These are phyloP conservation scores for Cajanus cajan DNA, from an alignment of 306 rosid species.

Conservation along the genomic window DNA sequence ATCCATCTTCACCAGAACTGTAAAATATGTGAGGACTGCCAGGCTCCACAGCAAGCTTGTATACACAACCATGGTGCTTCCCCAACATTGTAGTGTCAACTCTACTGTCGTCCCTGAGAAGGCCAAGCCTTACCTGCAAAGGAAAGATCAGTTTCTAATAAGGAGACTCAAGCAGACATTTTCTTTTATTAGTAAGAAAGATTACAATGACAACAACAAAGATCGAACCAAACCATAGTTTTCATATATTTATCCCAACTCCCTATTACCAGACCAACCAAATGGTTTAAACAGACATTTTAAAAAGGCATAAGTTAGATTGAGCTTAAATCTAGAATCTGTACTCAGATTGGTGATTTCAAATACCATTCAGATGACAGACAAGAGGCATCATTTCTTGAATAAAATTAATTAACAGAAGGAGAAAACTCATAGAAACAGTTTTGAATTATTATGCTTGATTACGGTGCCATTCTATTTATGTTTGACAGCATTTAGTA, in stretches of 20 bases:
- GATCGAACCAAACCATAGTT: no score
- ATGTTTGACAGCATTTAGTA: neutral
- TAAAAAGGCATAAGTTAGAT: neutral
- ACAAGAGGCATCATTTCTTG: constrained; percentile 3
- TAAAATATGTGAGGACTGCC: constrained; percentile 59
- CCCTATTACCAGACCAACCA: no score
- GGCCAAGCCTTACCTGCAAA: constrained; percentile 59
- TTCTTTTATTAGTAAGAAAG: no score
- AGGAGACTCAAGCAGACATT: constrained; percentile 18
- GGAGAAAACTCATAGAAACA: neutral
- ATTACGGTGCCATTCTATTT: neutral
- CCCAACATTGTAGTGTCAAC: constrained; percentile 52
- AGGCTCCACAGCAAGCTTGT: constrained; percentile 71
- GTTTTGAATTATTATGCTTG: constrained; percentile 1
- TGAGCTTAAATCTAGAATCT: neutral
- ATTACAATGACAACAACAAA: no score
- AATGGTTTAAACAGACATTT: constrained; percentile 10
- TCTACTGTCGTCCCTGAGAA: constrained; percentile 44
- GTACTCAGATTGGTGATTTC: neutral
- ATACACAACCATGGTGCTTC: constrained; percentile 49
- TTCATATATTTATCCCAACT: no score
- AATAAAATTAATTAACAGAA: constrained; percentile 11
- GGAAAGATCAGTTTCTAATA: neutral
- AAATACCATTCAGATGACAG: neutral
- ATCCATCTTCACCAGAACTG: constrained; percentile 68